A percentile compares a stretch with the other conserved stretches of the same genome.
Conservation (phyloP, 495 filamentous ascomycete species). For the Penicillium cataractarum region DNA sequence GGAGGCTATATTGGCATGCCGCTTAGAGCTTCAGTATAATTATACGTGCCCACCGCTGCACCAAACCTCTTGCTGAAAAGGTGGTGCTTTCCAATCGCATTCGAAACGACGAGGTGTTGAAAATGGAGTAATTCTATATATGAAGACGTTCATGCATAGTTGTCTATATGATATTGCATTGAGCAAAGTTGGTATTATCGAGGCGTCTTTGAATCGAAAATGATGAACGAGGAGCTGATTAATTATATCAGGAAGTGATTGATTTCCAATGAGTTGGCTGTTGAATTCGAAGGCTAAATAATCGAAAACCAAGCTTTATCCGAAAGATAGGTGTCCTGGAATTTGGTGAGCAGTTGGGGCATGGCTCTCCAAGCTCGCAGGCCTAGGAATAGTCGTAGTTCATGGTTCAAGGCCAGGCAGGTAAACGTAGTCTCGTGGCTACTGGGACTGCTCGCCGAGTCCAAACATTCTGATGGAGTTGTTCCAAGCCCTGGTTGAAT, state of each 20-base stretch:
- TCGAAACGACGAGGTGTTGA: not conserved
- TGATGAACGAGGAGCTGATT: not conserved
- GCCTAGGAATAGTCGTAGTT: not conserved
- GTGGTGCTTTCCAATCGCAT: not conserved
- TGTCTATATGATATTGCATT: not conserved
- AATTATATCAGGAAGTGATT: not conserved
- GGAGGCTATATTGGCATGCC: not conserved
- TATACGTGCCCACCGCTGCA: not conserved
- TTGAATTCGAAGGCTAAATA: not conserved
- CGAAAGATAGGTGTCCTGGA: not conserved
- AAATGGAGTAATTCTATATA: not conserved
- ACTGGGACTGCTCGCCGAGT: constrained; percentile 52
- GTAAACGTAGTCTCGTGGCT: not conserved
- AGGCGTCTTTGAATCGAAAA: not conserved
- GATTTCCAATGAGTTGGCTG: not conserved
- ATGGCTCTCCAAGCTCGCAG: not conserved
- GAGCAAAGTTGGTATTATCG: not conserved
- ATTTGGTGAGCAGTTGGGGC: not conserved
- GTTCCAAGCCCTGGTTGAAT: constrained; percentile 63
- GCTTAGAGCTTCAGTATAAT: not conserved
- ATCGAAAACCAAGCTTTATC: not conserved
- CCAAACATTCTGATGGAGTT: constrained; percentile 84
- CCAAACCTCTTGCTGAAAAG: not conserved
- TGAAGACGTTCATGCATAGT: not conserved
- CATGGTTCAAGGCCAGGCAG: not conserved